These are phyloP conservation scores for Thraustochytrium sp. DNA, from an alignment of 352 stramenopile genomes.

Conservation along the genomic window DNA sequence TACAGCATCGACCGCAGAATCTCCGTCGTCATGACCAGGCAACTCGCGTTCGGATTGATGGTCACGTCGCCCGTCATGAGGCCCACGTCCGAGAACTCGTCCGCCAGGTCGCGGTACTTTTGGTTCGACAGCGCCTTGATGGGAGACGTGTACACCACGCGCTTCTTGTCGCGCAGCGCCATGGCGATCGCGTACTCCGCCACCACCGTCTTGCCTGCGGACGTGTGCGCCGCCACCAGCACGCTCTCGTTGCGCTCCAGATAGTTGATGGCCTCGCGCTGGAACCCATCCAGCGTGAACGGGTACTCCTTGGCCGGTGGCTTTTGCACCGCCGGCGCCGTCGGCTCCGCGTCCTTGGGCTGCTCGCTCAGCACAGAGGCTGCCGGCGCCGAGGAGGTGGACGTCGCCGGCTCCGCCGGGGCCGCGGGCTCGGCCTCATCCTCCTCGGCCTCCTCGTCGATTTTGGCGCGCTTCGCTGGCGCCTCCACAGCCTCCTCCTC, in stretches of 20 bases:
- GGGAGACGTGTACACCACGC: conserved; percentile 98
- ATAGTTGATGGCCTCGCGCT: conserved; percentile 80
- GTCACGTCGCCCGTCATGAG: conserved; percentile 99
- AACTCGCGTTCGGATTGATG: conserved; percentile 96
- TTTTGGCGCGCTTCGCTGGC: background rate
- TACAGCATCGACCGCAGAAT: conserved; percentile 99
- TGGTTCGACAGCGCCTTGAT: conserved; percentile 99
- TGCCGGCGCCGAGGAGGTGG: background rate
- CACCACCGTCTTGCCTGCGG: conserved; percentile 77
- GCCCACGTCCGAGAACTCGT: conserved; percentile 87
- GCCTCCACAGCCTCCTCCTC: background rate
- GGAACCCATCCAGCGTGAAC: conserved; percentile 97
- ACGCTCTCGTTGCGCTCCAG: conserved; percentile 90
- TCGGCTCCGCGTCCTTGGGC: background rate
- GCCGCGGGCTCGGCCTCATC: background rate
- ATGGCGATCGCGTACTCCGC: conserved; percentile 99
- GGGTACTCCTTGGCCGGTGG: conserved; percentile 92
- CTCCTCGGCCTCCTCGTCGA: background rate
- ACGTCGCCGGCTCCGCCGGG: background rate
- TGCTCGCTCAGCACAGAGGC: background rate
- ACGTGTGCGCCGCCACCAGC: conserved; percentile 97
- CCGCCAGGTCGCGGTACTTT: conserved; percentile 96
- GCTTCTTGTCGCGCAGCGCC: conserved; percentile 76
- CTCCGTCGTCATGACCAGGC: conserved; percentile 93
- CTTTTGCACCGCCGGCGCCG: background rate